A percentile compares a stretch with the other conserved stretches of the same genome.
These are phyloP conservation scores for Strobilomyces echinocephalus DNA, from an alignment of 768 basidiomycete species.

Conservation along the genomic window DNA sequence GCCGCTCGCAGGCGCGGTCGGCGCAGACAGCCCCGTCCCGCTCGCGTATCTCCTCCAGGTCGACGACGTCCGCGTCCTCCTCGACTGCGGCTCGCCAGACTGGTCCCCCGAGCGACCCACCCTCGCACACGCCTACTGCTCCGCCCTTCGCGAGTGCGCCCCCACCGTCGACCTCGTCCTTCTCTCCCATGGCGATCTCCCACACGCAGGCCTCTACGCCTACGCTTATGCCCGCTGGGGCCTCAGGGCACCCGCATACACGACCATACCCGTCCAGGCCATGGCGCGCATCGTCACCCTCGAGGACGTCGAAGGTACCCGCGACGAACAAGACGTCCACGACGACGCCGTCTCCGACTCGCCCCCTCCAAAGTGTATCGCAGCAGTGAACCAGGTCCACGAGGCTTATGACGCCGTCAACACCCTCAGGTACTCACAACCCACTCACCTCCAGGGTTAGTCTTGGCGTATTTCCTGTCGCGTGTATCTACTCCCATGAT, in stretches of 20 bases:
- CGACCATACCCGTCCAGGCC: slow-evolving; percentile 91
- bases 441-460: slow-evolving; percentile 88
- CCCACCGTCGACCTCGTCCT: slow-evolving; percentile 86
- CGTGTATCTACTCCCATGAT: slow-evolving; percentile 1
- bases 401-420: slow-evolving; percentile 91
- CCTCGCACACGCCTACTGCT: slow-evolving; percentile 49
- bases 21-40: slow-evolving; percentile 56
- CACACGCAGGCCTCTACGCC: slow-evolving; percentile 87
- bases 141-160: slow-evolving; percentile 43
- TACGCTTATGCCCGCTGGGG: slow-evolving; percentile 88
- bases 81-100: slow-evolving; percentile 93
- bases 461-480: slow-evolving; percentile 5
- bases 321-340: slow-evolving; percentile 66
- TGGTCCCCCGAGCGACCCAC: slow-evolving; percentile 58
- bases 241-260: slow-evolving; percentile 86
- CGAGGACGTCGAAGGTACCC: slow-evolving; percentile 80
- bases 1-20: slow-evolving; percentile 81
- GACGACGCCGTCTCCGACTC: slow-evolving; percentile 20
- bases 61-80: slow-evolving; percentile 87
- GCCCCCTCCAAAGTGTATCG: slow-evolving; percentile 48
- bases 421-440: slow-evolving; percentile 91
- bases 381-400: slow-evolving; percentile 80
- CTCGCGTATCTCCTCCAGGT: slow-evolving; percentile 86
- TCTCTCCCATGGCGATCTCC: slow-evolving; percentile 88
- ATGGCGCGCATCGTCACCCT: slow-evolving; percentile 90